Evolutionary conservation across 371 early-diverging fungal genomes (phyloP).

Genomic region (Syncephalastrum racemosum): DNA sequence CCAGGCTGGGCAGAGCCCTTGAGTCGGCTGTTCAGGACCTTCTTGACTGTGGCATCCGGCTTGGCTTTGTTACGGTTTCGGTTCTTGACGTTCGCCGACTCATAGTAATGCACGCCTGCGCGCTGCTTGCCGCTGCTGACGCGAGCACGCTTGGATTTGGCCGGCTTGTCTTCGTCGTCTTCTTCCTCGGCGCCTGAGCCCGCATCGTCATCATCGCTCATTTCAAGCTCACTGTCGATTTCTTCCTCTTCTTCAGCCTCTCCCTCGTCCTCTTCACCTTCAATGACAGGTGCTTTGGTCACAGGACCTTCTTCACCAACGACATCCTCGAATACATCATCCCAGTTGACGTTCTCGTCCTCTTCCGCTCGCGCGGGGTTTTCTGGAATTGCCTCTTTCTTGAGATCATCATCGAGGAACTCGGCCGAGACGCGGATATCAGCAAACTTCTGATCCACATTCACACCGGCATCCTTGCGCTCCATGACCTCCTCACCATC

Average conservation of each 20-base stretch:
- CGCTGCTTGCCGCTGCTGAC: conserved; percentile 61
- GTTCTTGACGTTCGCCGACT: conserved; percentile 92
- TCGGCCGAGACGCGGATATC: conserved; percentile 81
- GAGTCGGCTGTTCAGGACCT: conserved; percentile 39
- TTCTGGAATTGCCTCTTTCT: conserved; percentile 53
- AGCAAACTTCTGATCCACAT: conserved; percentile 80
- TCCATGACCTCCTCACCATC: conserved; percentile 24
- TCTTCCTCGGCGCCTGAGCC: conserved; percentile 31
- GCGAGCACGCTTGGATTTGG: conserved; percentile 17
- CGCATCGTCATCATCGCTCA: conserved; percentile 49
- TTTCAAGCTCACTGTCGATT: conserved; percentile 59
- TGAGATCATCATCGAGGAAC: conserved; percentile 76
- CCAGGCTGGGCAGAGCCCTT: conserved; percentile 40
- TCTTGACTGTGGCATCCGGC: conserved; percentile 59
- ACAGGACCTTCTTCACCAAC: conserved; percentile 70
- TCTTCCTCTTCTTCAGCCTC: conserved; percentile 48
- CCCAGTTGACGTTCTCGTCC: conserved; percentile 74
- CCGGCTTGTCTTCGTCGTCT: conserved; percentile 27
- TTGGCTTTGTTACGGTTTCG: conserved; percentile 77
- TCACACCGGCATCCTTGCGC: conserved; percentile 39
- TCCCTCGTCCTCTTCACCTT: conserved; percentile 25
- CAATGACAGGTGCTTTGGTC: conserved; percentile 24
- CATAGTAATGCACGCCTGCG: conserved; percentile 85
- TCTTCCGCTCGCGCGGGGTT: conserved; percentile 49
- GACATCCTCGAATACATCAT: conserved; percentile 84